Base-by-base conservation (phyloP, 2,329 filamentous ascomycete species). In the Zymoseptoria crescenta region DNA sequence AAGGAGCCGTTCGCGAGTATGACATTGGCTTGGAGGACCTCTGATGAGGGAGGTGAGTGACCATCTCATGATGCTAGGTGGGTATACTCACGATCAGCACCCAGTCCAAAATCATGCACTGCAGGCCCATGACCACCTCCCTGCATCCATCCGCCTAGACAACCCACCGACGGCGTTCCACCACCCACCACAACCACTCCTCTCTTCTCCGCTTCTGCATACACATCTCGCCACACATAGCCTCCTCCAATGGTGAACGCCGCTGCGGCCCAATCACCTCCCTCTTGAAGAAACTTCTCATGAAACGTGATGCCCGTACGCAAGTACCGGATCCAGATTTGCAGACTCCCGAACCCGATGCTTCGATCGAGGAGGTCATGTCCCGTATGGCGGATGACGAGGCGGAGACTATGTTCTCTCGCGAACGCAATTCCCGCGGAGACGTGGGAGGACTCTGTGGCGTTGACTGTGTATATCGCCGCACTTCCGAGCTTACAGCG, bases 361-460 rank as follows among this genome's bases (percentile, higher is more conserved):
- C 35, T 54, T 48, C 59, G 27, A 7, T 56, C 59, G 13, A 61
- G 35, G 10, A 59, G 30, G 64, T 57, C 49, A 21, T 78, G 75
- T 2, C 76, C 75, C 0, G 73, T 76, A 61, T 75, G 76, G 5
- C 71, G 68, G 13, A 76, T 62, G 2, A 83, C 72, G 0, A 84
- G 65, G 2, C 81, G 77, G 49, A 84, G 71, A 63, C 80, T 81
- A 62, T 79, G 69, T 8, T 76, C 19, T 20, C 54, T 49, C 10
- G 58, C 58, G 28, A 60, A 60, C 13, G 20, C 19, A 27, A 60
- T 49, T 5, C 49, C 55, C 2, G 45, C 51, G 8, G 28, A 41
- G 27, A 60, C 52, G 27, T 60, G 55, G n/a, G 29, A 21, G 13
- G 29, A 4, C 10, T 49, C 21, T 21, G 54, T 60, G 8, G 58